phyloP scores from a whole-genome alignment of 768 basidiomycete genomes.

The Pulveroboletus sp. region DNA sequence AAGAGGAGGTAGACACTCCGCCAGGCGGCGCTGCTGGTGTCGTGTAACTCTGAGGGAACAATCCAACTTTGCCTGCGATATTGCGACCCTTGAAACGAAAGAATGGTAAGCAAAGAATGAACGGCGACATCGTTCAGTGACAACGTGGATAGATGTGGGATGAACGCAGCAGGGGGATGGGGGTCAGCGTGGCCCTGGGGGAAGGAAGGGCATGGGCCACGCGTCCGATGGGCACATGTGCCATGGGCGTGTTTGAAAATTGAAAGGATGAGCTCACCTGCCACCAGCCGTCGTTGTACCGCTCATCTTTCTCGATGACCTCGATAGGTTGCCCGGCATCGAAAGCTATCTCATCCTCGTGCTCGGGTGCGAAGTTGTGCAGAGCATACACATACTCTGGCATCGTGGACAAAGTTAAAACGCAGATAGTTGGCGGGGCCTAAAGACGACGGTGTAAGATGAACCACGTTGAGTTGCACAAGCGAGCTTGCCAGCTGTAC shows the following conservation, averaged over 20 bases:
- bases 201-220: conserved; percentile 3
- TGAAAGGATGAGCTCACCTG: conserved; percentile 40
- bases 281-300: conserved; percentile 97
- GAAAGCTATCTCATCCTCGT: conserved; percentile 91
- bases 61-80: conserved; percentile 70
- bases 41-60: conserved; percentile 91
- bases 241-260: background rate
- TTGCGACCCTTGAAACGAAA: conserved; percentile 66
- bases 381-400: conserved; percentile 82
- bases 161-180: conserved; percentile 3
- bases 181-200: conserved; percentile 5
- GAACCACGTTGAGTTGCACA: background rate
- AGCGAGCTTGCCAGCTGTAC: background rate
- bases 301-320: conserved; percentile 89
- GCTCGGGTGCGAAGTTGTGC: conserved; percentile 86
- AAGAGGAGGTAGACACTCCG: conserved; percentile 22
- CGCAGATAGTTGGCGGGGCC: background rate
- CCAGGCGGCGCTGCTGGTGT: conserved; percentile 47
- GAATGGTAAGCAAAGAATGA: conserved; percentile 21
- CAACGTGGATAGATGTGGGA: conserved; percentile 14
- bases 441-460: background rate
- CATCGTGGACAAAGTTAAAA: conserved; percentile 38
- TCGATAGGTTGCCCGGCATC: conserved; percentile 81
- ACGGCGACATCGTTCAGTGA: conserved; percentile 19
- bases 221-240: conserved; percentile 2